Evolutionary conservation across 139 green algal genomes (phyloP).

Genomic region (Zygnema cylindricum): DNA sequence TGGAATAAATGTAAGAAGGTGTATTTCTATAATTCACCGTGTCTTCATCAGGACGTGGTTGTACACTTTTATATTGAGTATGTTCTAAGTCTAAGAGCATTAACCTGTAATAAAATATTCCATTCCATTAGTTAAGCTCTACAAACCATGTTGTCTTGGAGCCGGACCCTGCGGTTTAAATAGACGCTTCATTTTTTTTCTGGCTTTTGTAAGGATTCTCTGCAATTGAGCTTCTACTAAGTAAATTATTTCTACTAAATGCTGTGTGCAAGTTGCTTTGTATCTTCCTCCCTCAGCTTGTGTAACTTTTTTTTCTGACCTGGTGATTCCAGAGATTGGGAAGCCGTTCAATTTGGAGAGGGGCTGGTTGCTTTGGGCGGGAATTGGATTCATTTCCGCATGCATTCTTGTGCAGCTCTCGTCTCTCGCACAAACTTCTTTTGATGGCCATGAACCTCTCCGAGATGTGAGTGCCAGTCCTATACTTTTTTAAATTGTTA

Average conservation of each 20-base stretch:
- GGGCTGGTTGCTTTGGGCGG: conserved; percentile 33
- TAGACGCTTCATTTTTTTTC: background rate
- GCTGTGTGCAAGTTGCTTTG: no score
- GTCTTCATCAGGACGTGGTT: no score
- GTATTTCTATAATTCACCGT: no score
- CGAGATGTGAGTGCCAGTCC: background rate
- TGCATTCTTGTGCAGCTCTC: conserved; percentile 13
- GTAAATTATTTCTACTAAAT: background rate
- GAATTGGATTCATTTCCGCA: background rate
- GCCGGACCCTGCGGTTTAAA: background rate
- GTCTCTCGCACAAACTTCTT: background rate
- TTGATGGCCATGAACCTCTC: background rate
- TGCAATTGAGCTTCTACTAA: background rate
- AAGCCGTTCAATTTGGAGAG: conserved; percentile 20
- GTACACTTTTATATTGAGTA: background rate
- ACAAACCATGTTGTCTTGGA: background rate
- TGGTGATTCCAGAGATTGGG: background rate
- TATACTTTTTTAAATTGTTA: no score
- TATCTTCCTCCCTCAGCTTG: background rate
- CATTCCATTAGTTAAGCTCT: background rate
- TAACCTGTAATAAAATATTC: background rate
- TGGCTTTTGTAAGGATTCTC: background rate
- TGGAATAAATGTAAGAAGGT: no score
- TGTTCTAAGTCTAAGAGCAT: background rate
- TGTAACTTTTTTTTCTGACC: background rate